A percentile compares a stretch with the other conserved stretches of the same genome.
phyloP scores from a whole-genome alignment of 2,329 filamentous ascomycete genomes.

The Penicillium griseofulvum region DNA sequence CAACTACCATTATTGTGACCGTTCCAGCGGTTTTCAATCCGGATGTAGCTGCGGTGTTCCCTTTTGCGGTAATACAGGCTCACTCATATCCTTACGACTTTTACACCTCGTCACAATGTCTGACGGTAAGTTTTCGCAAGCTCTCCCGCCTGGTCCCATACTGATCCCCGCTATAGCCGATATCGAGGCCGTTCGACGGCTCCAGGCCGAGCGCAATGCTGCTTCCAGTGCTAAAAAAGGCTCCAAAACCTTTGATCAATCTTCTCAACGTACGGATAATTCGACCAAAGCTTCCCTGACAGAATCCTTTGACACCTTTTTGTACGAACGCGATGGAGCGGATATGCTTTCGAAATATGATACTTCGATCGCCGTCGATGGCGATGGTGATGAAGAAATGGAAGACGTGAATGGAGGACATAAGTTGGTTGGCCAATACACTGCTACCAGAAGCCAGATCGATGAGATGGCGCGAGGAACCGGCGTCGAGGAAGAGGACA shows the following conservation, averaged over 20 bases:
- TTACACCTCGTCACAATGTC: constrained; percentile 39
- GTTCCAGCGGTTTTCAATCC: constrained; percentile 33
- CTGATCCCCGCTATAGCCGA: constrained; percentile 56
- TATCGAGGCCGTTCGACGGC: constrained; percentile 81
- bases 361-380: constrained; percentile 76
- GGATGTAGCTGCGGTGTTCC: constrained; percentile 35
- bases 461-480: constrained; percentile 85
- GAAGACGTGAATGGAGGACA: constrained; percentile 72
- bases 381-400: constrained; percentile 74
- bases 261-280: constrained; percentile 75
- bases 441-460: constrained; percentile 84
- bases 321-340: constrained; percentile 75
- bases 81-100: constrained; percentile 26
- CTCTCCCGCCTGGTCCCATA: constrained; percentile 11
- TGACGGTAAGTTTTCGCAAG: constrained; percentile 38
- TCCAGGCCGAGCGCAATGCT: constrained; percentile 90
- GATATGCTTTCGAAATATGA: constrained; percentile 90
- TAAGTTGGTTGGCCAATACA: constrained; percentile 90
- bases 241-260: constrained; percentile 73
- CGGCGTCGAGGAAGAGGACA: constrained; percentile 88
- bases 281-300: constrained; percentile 89
- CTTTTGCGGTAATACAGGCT: constrained; percentile 27
- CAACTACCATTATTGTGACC: constrained; percentile 26
- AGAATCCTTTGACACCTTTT: constrained; percentile 77
- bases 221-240: constrained; percentile 70